Base-by-base conservation (phyloP, 495 filamentous ascomycete genomes). In the Hyaloscypha finlandica region DNA sequence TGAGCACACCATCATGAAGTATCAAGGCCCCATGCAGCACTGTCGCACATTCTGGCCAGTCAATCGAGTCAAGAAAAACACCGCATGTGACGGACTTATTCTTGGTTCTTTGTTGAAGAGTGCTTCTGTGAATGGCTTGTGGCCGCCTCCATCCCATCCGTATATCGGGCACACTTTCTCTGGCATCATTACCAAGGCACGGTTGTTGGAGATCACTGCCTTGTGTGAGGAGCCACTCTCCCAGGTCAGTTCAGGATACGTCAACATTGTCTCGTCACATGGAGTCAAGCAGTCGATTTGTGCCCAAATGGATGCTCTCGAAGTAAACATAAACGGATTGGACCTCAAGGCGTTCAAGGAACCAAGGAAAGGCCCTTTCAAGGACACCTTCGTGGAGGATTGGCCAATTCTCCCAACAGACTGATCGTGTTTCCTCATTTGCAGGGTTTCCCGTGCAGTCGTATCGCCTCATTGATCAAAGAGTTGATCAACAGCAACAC, bases 71-170 rank as follows among this genome's bases (percentile, higher is more conserved):
- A 48, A 48, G n/a, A 59, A 39, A 4, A 42, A 42, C 14, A 42
- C 59, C 5, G 48, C 35, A 14, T 64, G 61, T 16, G 61, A 64
- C 37, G 61, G 22, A 30, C 16, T 54, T 2, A 39, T 64, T n/a
- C 30, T 64, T 22, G 61, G 61, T 1, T 32, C 51, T 22, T 25
- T 64, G 19, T n/a, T 64, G 14, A 64, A 37, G 25, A 55, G 31
- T 37, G 22, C 61, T 25, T 11, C 22, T 14, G 19, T 11, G 5
- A 55, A 35, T 22, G 45, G 48, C 6, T 19, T 64, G 11, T 64
- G 48, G 45, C 61, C 61, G 30, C 31, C 48, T 12, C 61, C 61
- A n/a, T 8, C 61, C 19, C 45, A 31, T 30, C 61, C 45, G 4
- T 64, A 64, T 32, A 42, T 30, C 14, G 32, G 35, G 6, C 8